These are phyloP conservation scores for Cladophialophora bantiana DNA, from an alignment of 2,329 filamentous ascomycete genomes.

Conservation along the genomic window DNA sequence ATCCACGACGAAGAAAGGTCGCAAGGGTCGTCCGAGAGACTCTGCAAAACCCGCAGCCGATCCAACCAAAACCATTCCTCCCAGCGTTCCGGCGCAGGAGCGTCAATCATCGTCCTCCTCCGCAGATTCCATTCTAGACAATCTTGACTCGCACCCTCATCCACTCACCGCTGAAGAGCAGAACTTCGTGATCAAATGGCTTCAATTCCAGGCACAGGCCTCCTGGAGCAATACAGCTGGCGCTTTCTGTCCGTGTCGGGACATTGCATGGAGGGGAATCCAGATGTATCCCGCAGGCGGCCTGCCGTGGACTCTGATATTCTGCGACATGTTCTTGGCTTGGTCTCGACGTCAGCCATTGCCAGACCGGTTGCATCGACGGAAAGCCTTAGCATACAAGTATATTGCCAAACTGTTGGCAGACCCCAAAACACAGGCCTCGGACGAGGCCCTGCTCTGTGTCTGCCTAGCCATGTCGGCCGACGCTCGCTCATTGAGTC, in stretches of 20 bases:
- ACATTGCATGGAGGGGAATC: constrained; percentile 7
- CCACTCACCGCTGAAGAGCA: constrained; percentile 8
- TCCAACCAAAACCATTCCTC: not conserved
- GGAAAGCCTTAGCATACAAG: constrained; percentile 6
- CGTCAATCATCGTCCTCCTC: not conserved
- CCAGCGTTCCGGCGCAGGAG: not conserved
- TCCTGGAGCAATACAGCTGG: not conserved
- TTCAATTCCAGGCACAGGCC: not conserved
- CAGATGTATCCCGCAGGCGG: constrained; percentile 1
- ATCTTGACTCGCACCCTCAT: not conserved
- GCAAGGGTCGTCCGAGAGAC: not conserved
- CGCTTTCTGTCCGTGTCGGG: not conserved
- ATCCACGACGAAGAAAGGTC: not conserved
- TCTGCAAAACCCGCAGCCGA: not conserved
- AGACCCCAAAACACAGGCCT: constrained; percentile 4
- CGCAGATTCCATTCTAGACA: not conserved
- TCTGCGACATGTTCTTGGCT: constrained; percentile 1
- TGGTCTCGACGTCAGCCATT: constrained; percentile 3
- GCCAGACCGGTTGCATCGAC: not conserved
- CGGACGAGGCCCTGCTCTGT: constrained; percentile 3
- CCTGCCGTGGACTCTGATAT: constrained; percentile 12
- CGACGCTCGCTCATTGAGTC: constrained; percentile 1
- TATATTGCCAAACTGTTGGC: constrained; percentile 5
- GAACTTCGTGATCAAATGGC: constrained; percentile 10
- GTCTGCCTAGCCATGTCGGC: not conserved